Percentiles rank a stretch among this genome's conserved stretches.
phyloP scores from a whole-genome alignment of 2,329 filamentous ascomycete species.

The Aspergillus melleus region DNA sequence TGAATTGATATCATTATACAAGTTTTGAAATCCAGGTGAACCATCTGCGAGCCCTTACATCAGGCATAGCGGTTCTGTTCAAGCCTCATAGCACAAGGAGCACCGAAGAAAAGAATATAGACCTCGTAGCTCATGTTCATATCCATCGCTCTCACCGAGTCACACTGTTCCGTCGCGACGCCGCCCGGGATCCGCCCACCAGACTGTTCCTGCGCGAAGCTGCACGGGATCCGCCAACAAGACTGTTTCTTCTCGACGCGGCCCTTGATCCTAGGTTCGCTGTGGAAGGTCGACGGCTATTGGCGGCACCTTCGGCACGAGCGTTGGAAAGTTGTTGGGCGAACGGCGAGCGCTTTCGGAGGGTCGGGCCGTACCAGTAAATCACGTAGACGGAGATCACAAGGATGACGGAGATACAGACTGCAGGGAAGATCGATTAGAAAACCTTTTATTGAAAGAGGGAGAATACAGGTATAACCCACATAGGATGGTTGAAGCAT shows the following conservation, averaged over 20 bases:
- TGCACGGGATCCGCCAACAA: not conserved
- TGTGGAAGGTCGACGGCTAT: not conserved
- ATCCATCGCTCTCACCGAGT: no score
- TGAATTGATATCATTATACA: no score
- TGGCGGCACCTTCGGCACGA: not conserved
- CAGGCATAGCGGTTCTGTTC: no score
- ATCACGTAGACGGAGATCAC: conserved; percentile 67
- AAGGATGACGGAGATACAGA: conserved; percentile 61
- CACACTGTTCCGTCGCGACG: no score
- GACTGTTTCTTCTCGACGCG: not conserved
- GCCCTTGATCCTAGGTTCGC: not conserved
- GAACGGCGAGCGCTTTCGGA: conserved; percentile 64
- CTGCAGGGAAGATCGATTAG: conserved; percentile 14
- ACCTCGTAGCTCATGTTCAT: no score
- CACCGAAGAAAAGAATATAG: no score
- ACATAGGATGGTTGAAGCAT: conserved; percentile 64
- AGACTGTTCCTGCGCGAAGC: not conserved
- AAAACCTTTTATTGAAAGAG: no score
- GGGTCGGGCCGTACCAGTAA: conserved; percentile 62
- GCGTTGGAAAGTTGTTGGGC: conserved; percentile 58
- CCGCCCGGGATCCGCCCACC: not conserved
- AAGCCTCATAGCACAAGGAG: no score
- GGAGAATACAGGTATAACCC: conserved; percentile 17
- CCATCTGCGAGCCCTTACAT: no score
- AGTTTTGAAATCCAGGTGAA: no score